A percentile compares a stretch with the other conserved stretches of the same genome.
These are phyloP conservation scores for Flueggea neowawraea DNA, from an alignment of 441 rosid genomes.

Conservation along the genomic window DNA sequence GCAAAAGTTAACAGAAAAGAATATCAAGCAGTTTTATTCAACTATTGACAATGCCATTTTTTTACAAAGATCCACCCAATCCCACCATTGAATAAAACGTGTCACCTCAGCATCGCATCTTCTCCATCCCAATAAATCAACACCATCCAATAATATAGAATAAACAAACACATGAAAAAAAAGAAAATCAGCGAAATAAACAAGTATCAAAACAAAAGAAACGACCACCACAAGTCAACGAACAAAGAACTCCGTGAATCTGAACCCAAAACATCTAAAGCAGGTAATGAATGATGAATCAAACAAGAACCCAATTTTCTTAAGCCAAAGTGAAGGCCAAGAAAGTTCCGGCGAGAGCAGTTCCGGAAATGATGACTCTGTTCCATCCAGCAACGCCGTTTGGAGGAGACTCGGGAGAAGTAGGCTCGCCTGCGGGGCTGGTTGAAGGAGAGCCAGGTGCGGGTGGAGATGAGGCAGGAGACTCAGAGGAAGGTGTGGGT, in stretches of 20 bases:
- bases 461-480: slow-evolving; percentile 27
- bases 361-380: slow-evolving; percentile 36
- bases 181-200: not conserved
- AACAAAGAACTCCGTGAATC: slow-evolving; percentile 4
- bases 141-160: slow-evolving; percentile 14
- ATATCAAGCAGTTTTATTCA: slow-evolving; percentile 27
- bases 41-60: slow-evolving; percentile 19
- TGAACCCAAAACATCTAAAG: slow-evolving; percentile 15
- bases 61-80: slow-evolving; percentile 15
- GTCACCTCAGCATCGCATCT: not conserved
- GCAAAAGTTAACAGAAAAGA: slow-evolving; percentile 15
- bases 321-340: slow-evolving; percentile 64
- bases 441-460: slow-evolving; percentile 24
- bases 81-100: not conserved
- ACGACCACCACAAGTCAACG: slow-evolving; percentile 12
- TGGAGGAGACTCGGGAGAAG: slow-evolving; percentile 18
- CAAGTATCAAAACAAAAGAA: not conserved
- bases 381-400: slow-evolving; percentile 35
- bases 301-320: slow-evolving; percentile 3
- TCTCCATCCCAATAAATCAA: not conserved
- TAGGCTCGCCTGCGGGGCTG: slow-evolving; percentile 11
- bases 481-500: slow-evolving; percentile 27
- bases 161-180: slow-evolving; percentile 18
- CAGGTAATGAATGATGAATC: slow-evolving; percentile 10
- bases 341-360: slow-evolving; percentile 52